Evolutionary conservation across 177 flowering plant genomes (phyloP), one percentile per base, ranked within the genome.

Genomic region (Tripterygium wilfordii): DNA sequence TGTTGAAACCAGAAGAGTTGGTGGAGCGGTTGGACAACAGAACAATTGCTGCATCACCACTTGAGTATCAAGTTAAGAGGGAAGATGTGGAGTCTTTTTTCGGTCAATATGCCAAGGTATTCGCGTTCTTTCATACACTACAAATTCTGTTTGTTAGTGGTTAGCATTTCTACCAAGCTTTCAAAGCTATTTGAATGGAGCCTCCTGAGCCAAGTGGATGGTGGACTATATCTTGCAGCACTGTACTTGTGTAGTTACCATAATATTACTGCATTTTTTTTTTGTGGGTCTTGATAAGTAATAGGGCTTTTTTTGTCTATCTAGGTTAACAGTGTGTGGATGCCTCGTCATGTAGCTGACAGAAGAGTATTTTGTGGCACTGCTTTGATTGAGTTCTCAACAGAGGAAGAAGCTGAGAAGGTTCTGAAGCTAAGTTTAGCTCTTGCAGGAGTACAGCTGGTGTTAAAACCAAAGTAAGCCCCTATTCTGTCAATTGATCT

Each of bases 271-370:
- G n/a, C n/a, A n/a, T n/a, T n/a, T n/a, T n/a, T n/a, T n/a, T n/a
- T n/a, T n/a, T n/a, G n/a, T n/a, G n/a, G n/a, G n/a, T n/a, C n/a
- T n/a, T n/a, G n/a, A n/a, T n/a, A n/a, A n/a, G n/a, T n/a, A n/a
- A n/a, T n/a, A n/a, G n/a, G n/a, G n/a, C n/a, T n/a, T n/a, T n/a
- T n/a, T n/a, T n/a, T n/a, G n/a, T n/a, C n/a, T n/a, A n/a, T n/a
- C n/a, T 67, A 92, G 98, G 96, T 92, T 58, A 82, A 77, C 49
- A 82, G 96, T 56, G 80, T 89, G 45, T 82, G 97, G 70, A 67
- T 89, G 36, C 97, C 99, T 42, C 85, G 82, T 26, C 97, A 80
- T 80, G 89, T 79, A 64, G 77, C 75, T 5, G 85, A 81, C 61
- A 89, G 75, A 51, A 80, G 67, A 51, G 19, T 70, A 21, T 87